Base-by-base conservation (phyloP, 305 asterid genomes). In the Striga hermonthica region DNA sequence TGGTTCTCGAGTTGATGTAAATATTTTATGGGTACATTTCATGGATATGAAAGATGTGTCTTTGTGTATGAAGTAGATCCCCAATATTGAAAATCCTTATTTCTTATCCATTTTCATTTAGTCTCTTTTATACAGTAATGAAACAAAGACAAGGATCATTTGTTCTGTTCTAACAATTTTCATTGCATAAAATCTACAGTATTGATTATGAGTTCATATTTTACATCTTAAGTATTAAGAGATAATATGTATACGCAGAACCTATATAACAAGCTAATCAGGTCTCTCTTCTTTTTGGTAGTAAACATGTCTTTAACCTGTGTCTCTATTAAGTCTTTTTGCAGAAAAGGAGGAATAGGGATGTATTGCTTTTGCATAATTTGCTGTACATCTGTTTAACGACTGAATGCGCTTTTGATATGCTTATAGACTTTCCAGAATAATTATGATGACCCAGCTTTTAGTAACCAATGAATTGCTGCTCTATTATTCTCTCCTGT, bases 381-480 rank as follows among this genome's bases (percentile, higher is more conserved):
- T 12, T 62, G 64, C 44, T 53, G 38, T 69, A 9, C 22, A 41
- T 40, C 52, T 36, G 58, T 39, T n/a, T 53, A 22, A 22, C 31
- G 6, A 13, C 50, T 50, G 66, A 39, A 62, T 62, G 28, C 11
- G 53, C 56, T 48, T 13, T 28, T 14, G 61, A 64, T 60, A 35
- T 66, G 8, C 35, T 31, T 8, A 70, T 4, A 28, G 59, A 44
- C 68, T 31, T 49, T 35, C 45, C 15, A 70, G 45, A 54, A 53
- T 69, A 61, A 48, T 35, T n/a, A 44, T 44, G 62, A 52, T 59
- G 39, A 60, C 53, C 36, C 49, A 9, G 52, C 53, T 35, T 57
- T 37, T 31, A 37, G 65, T 67, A 59, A 58, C 15, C 13, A 15
- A 15, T 22, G 41, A 9, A 48, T 4, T 38, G 56, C 41, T 4